Base-by-base conservation (phyloP, 345 rosid species). In the Brassica rapa region DNA sequence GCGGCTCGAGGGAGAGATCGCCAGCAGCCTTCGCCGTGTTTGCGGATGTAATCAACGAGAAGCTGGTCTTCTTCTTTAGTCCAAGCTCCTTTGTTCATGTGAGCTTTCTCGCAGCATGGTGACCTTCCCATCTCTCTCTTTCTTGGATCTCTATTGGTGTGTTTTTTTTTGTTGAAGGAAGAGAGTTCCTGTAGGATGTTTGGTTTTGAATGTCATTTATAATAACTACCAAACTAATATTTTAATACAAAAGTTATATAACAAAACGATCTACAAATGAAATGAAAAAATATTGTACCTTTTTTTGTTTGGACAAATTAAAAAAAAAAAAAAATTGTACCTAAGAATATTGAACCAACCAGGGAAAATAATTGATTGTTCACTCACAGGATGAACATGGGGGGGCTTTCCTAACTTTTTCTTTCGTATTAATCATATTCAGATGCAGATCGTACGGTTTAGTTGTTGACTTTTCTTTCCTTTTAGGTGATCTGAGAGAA, bases 61-160 rank as follows among this genome's bases (percentile, higher is more conserved):
- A 91, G 92, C 55, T 86, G 87, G 76, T 93, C 98, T 83, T 93
- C 98, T 41, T 92, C 97, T 72, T 90, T 93, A 32, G 93, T 90
- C 98, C 98, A 93, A n/a, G 98, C 96, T 39, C 96, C 98, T 78
- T 93, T 93, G 77, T 93, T 91, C 80, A 91, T 91, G 68, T 93
- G 98, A n/a, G 90, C 91, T 74, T 90, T 93, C 72, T 93, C 98
- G 56, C 96, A 93, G 60, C 93, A 89, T 35, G 98, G 98, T 6
- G 93, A 88, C 35, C 98, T 89, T 69, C 98, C 98, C 98, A 93
- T 93, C 49, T 63, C 12, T 61, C 67, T 14, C 19, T 14, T 15
- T 29, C 43, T 30, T 66, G 8, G 39, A 66, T 68, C 61, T 77
- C 21, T 77, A 2, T 23, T 56, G 37, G 8, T 7, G 32, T 51